phyloP scores from a whole-genome alignment of 1,139 yeast genomes.

The Williopsis jadinii region DNA sequence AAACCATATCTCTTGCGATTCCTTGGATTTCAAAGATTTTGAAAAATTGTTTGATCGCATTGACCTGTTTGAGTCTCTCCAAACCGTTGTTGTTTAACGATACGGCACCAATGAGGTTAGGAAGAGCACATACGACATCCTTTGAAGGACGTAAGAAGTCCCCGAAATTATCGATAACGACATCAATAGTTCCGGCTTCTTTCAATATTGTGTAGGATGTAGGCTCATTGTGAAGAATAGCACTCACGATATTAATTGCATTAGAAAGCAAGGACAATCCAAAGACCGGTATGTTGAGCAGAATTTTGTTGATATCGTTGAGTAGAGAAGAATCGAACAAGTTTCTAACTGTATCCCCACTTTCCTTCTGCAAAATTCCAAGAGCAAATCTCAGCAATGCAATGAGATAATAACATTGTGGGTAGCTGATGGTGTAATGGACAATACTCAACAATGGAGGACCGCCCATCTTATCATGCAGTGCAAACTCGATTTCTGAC shows the following conservation, averaged over 20 bases:
- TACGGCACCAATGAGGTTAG: slow-evolving; percentile 79
- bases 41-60: slow-evolving; percentile 45
- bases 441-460: slow-evolving; percentile 50
- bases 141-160: slow-evolving; percentile 48
- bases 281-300: slow-evolving; percentile 53
- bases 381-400: slow-evolving; percentile 54
- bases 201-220: slow-evolving; percentile 77
- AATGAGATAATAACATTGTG: slow-evolving; percentile 56
- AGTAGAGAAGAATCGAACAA: slow-evolving; percentile 79
- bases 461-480: slow-evolving; percentile 50
- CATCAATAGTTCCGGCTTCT: slow-evolving; percentile 70
- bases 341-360: slow-evolving; percentile 81
- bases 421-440: slow-evolving; percentile 52
- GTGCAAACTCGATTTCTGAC: slow-evolving; percentile 61
- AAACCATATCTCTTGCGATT: slow-evolving; percentile 41
- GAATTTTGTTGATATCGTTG: slow-evolving; percentile 49
- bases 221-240: slow-evolving; percentile 84
- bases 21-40: slow-evolving; percentile 40
- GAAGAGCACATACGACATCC: slow-evolving; percentile 54
- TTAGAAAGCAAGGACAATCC: slow-evolving; percentile 65
- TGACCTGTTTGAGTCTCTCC: slow-evolving; percentile 41
- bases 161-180: slow-evolving; percentile 50
- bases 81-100: slow-evolving; percentile 75
- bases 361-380: slow-evolving; percentile 60
- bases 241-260: slow-evolving; percentile 60